A percentile compares a stretch with the other conserved stretches of the same genome.
phyloP scores from a whole-genome alignment of 1,284 basidiomycete genomes.

The Trichosporon inkin region DNA sequence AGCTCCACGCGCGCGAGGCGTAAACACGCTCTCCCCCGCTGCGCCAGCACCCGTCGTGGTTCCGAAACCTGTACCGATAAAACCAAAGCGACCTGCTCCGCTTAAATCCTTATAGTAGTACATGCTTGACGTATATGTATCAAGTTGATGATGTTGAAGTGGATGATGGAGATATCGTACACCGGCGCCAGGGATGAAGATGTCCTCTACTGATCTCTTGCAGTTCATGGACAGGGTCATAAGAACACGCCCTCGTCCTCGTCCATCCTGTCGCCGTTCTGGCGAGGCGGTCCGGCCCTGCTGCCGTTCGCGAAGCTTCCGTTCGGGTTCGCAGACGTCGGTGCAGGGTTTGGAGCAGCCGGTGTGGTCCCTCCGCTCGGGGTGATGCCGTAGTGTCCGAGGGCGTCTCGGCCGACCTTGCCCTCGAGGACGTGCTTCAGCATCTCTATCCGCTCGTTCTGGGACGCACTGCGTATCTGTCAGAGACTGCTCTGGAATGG shows the following conservation, averaged over 20 bases:
- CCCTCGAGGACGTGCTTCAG: constrained; percentile 35
- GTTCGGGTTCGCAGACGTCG: not conserved
- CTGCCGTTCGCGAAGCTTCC: constrained; percentile 6
- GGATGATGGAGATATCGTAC: too few relatives aligned
- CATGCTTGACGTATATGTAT: constrained; percentile 7
- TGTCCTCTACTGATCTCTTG: too few relatives aligned
- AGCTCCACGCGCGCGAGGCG: not conserved
- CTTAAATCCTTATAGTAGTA: constrained; percentile 1
- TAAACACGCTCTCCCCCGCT: not conserved
- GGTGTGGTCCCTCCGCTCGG: not conserved
- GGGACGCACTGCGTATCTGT: constrained; percentile 32
- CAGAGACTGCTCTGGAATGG: too few relatives aligned
- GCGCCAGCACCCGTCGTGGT: not conserved
- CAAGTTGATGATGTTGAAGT: too few relatives aligned
- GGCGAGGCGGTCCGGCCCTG: not conserved
- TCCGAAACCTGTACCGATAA: constrained; percentile 1
- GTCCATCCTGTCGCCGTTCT: not conserved
- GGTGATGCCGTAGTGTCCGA: constrained; percentile 38
- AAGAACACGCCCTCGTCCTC: constrained; percentile 6
- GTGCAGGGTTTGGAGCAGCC: not conserved
- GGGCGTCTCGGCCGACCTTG: constrained; percentile 37
- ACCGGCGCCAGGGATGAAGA: too few relatives aligned
- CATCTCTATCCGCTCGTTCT: constrained; percentile 36
- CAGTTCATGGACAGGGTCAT: not conserved
- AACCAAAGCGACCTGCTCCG: not conserved